These are phyloP conservation scores for Fusarium nanum DNA, from an alignment of 2,329 filamentous ascomycete genomes.

Conservation along the genomic window DNA sequence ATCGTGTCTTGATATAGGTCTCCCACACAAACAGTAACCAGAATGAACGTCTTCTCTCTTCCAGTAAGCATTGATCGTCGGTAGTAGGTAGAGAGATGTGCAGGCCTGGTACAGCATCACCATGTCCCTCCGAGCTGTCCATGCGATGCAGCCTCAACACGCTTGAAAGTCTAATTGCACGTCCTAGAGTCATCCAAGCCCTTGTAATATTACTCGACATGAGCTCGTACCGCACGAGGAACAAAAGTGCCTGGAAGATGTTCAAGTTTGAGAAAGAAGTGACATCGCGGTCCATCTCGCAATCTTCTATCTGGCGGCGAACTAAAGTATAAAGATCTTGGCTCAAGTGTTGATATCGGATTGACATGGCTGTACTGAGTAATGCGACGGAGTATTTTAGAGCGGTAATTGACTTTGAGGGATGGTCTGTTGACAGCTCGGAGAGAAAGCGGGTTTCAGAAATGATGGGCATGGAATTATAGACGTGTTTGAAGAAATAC, in stretches of 20 bases:
- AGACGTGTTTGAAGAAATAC: not conserved
- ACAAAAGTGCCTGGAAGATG: not conserved
- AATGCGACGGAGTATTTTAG: not conserved
- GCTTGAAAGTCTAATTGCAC: not conserved
- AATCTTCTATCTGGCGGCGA: not conserved
- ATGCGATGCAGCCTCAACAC: not conserved
- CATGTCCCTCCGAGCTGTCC: accelerated
- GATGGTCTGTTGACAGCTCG: not conserved
- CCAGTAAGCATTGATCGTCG: accelerated
- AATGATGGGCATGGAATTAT: not conserved
- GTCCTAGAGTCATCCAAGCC: not conserved
- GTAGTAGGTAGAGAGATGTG: accelerated
- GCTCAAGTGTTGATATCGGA: not conserved
- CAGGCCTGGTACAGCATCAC: not conserved
- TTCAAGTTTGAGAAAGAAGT: not conserved
- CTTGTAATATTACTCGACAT: not conserved
- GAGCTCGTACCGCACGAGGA: not conserved
- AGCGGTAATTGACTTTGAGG: not conserved
- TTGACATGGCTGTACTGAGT: not conserved
- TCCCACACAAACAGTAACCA: not conserved
- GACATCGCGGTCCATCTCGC: not conserved
- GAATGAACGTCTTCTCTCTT: not conserved
- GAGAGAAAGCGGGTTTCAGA: not conserved
- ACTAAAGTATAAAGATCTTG: accelerated
- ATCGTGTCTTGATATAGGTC: not conserved